Evolutionary conservation across 495 filamentous ascomycete species (phyloP), one percentile per base, ranked within the genome.

Genomic region (Penicillium odoratum): DNA sequence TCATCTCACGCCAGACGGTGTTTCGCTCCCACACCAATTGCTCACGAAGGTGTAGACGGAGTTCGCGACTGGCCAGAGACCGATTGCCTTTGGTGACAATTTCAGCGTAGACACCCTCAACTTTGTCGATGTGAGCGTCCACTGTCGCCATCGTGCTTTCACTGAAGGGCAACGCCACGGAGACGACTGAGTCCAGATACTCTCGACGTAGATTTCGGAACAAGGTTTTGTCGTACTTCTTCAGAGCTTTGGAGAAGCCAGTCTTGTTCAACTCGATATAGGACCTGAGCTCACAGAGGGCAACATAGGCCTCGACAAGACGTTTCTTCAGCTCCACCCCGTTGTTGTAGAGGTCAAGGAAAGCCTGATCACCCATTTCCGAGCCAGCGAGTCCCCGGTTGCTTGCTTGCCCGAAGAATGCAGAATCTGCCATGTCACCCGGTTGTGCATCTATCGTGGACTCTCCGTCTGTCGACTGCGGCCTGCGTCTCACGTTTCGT

Each of bases 1-100:
- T 99, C 85, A 99, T 93, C 61, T 99, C 94, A 70, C 95, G 79
- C 94, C 94, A 99, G 5, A 99, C 94, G 0, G 94, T 99, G 63
- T 99, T 99, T 47, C 94, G 83, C 66, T 99, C 94, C 95, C 95
- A 99, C 33, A 98, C 92, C 16, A 99, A 93, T 75, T 99, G 94
- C 72, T 99, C 94, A 62, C 94, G 80, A 30, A 99, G 79, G 69
- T 99, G 92, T 21, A 97, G 85, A 45, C 94, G 83, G 43, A 99
- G 81, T 64, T 98, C 94, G 51, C 89, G 87, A 51, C 81, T 88
- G 2, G 94, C 94, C 11, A 85, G 70, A 18, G 79, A 74, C 5
- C 88, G 69, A 62, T 97, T 88, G 10, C 91, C 92, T 50, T 89
- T 81, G 0, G 92, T 95, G 48, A 93, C 86, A 15, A 97, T 76